Evolutionary conservation across 1,139 yeast genomes (phyloP), one percentile per base, ranked within the genome.

Genomic region (Yamadazyma diospyri): DNA sequence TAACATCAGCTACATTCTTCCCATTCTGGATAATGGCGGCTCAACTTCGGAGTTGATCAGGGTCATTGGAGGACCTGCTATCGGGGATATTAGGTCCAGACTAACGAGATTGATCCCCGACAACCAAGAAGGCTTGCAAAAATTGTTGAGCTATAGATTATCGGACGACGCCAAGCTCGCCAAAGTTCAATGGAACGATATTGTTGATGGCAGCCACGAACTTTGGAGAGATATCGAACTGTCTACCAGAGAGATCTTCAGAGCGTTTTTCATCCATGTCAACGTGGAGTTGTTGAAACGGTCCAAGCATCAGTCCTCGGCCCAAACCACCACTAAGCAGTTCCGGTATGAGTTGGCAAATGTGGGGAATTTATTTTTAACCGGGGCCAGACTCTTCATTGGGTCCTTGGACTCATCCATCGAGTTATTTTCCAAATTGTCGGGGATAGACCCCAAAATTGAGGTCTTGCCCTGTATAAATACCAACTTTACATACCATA

Each of bases 11-110:
- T 88, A 83, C 46, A 68, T 88, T 2, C 61, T 89, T 25, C 97
- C 97, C 0, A 77, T 89, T 9, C 81, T 87, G 35, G 97, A 89
- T 53, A 89, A 89, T 52, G 97, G 97, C 16, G 97, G 97, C 1
- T 87, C 96, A 1, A 87, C 97, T 0, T 82, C 94, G 18, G 97
- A 89, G 57, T 72, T 89, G 22, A 70, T 88, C n/a, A 62, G 97
- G 11, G 88, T 88, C 2, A 69, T 89, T 14, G 96, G 96, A 1
- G 97, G 97, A 0, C 95, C 96, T 1, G 97, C 97, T 0, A 86
- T 89, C 37, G 97, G 97, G 2, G 97, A 89, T 51, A 71, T 89
- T 4, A 61, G 97, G 30, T 86, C 96, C 0, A 58, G 97, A 34
- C 68, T 88, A 25, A 84, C 89, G 0, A 59, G 94, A 35, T 60